Conservation (phyloP, 2,329 filamentous ascomycete genomes). For the Exophiala oligosperma region DNA sequence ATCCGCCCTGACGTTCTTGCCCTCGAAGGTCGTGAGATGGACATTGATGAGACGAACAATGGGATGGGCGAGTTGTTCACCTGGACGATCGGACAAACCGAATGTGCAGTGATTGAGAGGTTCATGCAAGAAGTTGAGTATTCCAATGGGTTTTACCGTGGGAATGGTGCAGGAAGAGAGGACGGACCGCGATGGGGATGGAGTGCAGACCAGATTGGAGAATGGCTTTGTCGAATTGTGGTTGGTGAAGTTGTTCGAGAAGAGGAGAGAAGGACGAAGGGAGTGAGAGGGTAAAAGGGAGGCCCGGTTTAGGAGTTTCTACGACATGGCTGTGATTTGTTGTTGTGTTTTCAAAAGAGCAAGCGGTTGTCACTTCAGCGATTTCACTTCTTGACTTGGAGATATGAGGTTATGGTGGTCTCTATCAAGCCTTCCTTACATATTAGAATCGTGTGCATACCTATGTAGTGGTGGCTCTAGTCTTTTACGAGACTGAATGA, state of each 20-base stretch:
- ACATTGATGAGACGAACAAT: conserved; percentile 53
- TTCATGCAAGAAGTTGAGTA: conserved; percentile 28
- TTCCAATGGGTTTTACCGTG: conserved; percentile 13
- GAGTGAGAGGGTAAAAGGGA: no score
- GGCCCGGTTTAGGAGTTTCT: no score
- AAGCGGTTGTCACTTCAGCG: no score
- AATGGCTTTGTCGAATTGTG: conserved; percentile 47
- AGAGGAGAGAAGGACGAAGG: conserved; percentile 34
- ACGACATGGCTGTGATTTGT: no score
- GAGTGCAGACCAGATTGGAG: conserved; percentile 45
- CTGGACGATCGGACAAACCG: conserved; percentile 20
- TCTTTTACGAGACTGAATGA: no score
- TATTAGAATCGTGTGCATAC: no score
- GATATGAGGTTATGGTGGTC: no score
- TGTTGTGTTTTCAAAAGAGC: no score
- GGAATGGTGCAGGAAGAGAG: conserved; percentile 18
- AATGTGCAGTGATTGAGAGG: conserved; percentile 32
- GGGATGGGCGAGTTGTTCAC: conserved; percentile 21
- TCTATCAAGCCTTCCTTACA: no score
- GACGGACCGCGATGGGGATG: conserved; percentile 39
- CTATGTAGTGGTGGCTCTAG: no score
- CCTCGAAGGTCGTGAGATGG: conserved; percentile 56
- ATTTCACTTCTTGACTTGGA: no score
- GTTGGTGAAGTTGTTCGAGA: conserved; percentile 48
- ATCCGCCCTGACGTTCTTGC: conserved; percentile 20